Evolutionary conservation across 305 asterid genomes (phyloP).

Genomic region (Withania somnifera): DNA sequence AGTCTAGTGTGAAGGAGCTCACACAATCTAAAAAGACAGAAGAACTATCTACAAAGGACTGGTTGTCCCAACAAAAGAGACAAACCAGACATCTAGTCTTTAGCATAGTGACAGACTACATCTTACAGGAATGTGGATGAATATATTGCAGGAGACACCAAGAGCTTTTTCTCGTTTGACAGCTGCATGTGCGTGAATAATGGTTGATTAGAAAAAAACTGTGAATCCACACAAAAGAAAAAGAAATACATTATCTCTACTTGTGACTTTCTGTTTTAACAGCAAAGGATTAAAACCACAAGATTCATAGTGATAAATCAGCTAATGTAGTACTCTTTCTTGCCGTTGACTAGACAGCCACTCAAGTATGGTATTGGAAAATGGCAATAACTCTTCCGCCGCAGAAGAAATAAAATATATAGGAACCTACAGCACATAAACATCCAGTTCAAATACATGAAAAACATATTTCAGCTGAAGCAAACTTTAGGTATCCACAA

Average conservation of each 20-base stretch:
- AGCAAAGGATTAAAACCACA: slow-evolving; percentile 5
- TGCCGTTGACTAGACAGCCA: slow-evolving; percentile 59
- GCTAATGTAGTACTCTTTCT: slow-evolving; percentile 40
- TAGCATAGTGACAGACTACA: no score
- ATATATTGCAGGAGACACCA: slow-evolving; percentile 55
- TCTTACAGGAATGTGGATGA: slow-evolving; percentile 53
- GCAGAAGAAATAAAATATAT: slow-evolving; percentile 58
- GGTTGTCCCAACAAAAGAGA: neutral
- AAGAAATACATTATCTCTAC: neutral
- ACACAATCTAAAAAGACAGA: neutral
- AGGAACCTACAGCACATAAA: no score
- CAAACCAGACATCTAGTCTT: no score
- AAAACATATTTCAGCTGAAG: no score
- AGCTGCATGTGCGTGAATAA: slow-evolving; percentile 54
- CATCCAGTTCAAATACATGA: no score
- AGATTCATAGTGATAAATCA: neutral
- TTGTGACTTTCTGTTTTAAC: neutral
- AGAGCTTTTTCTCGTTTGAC: slow-evolving; percentile 49
- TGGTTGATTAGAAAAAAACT: slow-evolving; percentile 61
- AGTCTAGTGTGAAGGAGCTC: neutral
- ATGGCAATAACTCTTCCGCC: slow-evolving; percentile 69
- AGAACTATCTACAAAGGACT: neutral
- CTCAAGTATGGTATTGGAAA: slow-evolving; percentile 68
- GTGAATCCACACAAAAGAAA: slow-evolving; percentile 10
- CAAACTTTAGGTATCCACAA: no score